Base-by-base conservation (phyloP, 768 basidiomycete genomes). In the Jaapia argillacea region DNA sequence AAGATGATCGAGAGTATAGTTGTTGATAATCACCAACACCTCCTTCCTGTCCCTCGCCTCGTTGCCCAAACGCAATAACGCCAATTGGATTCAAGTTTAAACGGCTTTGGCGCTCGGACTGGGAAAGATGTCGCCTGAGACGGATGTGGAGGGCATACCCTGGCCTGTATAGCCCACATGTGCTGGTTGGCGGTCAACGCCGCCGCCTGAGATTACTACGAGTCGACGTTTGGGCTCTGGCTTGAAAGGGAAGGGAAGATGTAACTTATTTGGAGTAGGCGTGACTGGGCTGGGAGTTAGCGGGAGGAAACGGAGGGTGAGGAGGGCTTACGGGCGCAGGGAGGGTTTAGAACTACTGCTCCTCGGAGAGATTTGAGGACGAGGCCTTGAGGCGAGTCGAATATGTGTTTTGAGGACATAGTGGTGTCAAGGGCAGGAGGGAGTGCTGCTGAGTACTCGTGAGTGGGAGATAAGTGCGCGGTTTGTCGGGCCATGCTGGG, bases 121-220 rank as follows among this genome's bases (percentile, higher is more conserved):
- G 6, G 79, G 75, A 51, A 80, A 80, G 16, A 77, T 70, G 40
- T 79, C 75, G 2, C 77, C 79, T n/a, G 70, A 72, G 5, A 79
- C 72, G 4, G 70, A 70, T 1, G 74, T 75, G 6, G 65, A 52
- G 21, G 80, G 67, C 62, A 78, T 72, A 13, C 77, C 75, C n/a
- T 56, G 50, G 4, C 77, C 78, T 4, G 75, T 74, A 49, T 77
- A 77, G 1, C 67, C 71, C 3, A 70, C 71, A 50, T 76, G 72
- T 0, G 76, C 74, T 3, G 78, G 77, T 53, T 80, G 77, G 49
- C 80, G 77, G 5, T 77, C 77, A 28, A 69, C 67, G 0, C 74
- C 74, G 2, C 74, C 72, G 1, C 74, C 74, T 24, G 70, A 64
- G 7, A 75, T 59, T 39, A 75, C 55, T 2, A 66, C 61, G 2